Conservation (phyloP, 129 eudicot species). For the Artemisia annua region DNA sequence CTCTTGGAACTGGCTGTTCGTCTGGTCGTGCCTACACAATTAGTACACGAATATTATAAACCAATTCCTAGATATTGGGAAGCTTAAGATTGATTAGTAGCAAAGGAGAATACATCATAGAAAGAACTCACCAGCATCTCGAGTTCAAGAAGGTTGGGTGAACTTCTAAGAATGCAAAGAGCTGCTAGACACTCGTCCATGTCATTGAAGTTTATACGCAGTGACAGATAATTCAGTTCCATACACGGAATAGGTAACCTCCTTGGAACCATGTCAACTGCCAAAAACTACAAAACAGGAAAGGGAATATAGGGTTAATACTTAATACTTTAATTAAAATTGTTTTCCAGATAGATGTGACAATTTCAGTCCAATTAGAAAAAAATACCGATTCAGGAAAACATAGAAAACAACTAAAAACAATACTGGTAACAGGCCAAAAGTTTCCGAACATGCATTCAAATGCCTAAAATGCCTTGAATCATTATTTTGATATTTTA, state of each 20-base stretch:
- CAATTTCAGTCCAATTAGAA: too few species aligned
- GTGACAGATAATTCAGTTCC: constrained; percentile 70
- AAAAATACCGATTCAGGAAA: too few species aligned
- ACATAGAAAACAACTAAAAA: too few species aligned
- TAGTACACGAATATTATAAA: not conserved
- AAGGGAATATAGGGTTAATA: not conserved
- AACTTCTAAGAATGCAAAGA: constrained; percentile 83
- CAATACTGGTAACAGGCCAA: not conserved
- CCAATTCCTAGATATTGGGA: not conserved
- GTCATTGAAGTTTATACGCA: constrained; percentile 73
- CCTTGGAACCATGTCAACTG: constrained; percentile 70
- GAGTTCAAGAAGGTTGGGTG: constrained; percentile 85
- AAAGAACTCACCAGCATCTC: constrained; percentile 68
- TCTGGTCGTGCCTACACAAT: constrained; percentile 74
- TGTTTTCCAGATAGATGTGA: not conserved
- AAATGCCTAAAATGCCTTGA: too few species aligned
- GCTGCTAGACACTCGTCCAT: constrained; percentile 71
- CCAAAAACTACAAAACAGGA: constrained; percentile 58
- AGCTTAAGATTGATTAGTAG: not conserved
- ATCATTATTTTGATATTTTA: too few species aligned
- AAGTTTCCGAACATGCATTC: not conserved
- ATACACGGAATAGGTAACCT: constrained; percentile 64
- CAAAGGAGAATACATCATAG: not conserved
- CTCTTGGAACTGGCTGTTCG: constrained; percentile 42
- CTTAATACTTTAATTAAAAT: constrained; percentile 2